A percentile compares a stretch with the other conserved stretches of the same genome.
Conservation (phyloP, 2,329 filamentous ascomycete genomes). For the Nigrospora oryzae region DNA sequence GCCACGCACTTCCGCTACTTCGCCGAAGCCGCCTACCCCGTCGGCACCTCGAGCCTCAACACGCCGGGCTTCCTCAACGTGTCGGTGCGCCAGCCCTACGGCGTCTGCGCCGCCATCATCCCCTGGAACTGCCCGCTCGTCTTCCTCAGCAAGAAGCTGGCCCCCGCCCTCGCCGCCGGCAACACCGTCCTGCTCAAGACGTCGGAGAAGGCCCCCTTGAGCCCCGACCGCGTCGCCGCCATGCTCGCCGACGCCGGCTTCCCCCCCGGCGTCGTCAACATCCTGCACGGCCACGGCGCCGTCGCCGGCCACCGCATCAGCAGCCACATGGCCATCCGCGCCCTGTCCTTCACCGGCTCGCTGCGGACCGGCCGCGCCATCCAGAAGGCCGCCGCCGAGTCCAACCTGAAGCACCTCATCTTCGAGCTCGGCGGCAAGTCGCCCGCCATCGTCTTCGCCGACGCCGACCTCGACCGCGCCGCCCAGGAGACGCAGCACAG, state of each 20-base stretch:
- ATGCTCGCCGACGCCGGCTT: constrained; percentile 67
- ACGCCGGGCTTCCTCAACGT: constrained; percentile 11
- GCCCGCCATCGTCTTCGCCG: constrained; percentile 55
- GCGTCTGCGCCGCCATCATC: constrained; percentile 9
- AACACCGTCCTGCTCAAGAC: constrained; percentile 58
- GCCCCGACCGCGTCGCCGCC: constrained; percentile 52
- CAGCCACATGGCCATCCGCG: constrained; percentile 60
- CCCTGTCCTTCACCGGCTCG: constrained; percentile 70
- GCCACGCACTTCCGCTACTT: constrained; percentile 9
- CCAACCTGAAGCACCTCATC: constrained; percentile 55
- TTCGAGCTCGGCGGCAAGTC: constrained; percentile 64
- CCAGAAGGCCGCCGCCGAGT: constrained; percentile 61
- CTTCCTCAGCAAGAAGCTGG: constrained; percentile 73
- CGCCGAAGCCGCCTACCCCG: constrained; percentile 9
- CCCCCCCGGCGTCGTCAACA: constrained; percentile 66
- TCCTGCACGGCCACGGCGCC: constrained; percentile 59
- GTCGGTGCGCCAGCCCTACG: constrained; percentile 7
- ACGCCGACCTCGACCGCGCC: constrained; percentile 55
- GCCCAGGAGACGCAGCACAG: constrained; percentile 40
- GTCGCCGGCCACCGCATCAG: constrained; percentile 60
- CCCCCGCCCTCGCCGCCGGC: constrained; percentile 57
- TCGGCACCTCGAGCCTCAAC: constrained; percentile 10
- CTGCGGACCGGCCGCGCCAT: constrained; percentile 63
- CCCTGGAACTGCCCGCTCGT: constrained; percentile 75
- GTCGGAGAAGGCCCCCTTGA: constrained; percentile 56